phyloP scores from a whole-genome alignment of 2,329 filamentous ascomycete species.

The Capronia epimyces region DNA sequence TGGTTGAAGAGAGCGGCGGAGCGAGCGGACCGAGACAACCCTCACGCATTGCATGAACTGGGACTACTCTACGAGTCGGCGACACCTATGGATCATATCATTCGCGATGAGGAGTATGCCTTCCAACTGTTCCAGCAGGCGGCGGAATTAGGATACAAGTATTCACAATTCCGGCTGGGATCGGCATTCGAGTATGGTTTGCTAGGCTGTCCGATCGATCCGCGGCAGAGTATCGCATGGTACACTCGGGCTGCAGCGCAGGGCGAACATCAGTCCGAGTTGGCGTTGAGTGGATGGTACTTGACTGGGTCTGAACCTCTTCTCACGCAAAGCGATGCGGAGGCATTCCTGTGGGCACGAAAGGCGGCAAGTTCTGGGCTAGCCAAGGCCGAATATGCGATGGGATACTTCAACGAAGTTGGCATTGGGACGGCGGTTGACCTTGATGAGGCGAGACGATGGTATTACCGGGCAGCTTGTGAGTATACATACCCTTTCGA shows the following conservation, averaged over 20 bases:
- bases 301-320: slow-evolving; percentile 85
- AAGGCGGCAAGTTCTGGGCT: slow-evolving; percentile 85
- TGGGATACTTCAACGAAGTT: slow-evolving; percentile 85
- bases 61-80: slow-evolving; percentile 55
- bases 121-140: slow-evolving; percentile 77
- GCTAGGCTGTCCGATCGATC: slow-evolving; percentile 75
- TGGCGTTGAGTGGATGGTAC: slow-evolving; percentile 86
- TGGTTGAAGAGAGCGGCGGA: slow-evolving; percentile 95
- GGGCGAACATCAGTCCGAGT: slow-evolving; percentile 87
- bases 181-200: slow-evolving; percentile 85
- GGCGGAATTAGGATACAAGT: slow-evolving; percentile 86
- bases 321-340: slow-evolving; percentile 84
- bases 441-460: slow-evolving; percentile 90
- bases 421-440: slow-evolving; percentile 84
- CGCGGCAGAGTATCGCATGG: slow-evolving; percentile 82
- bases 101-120: slow-evolving; percentile 77
- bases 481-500: slow-evolving; percentile 44
- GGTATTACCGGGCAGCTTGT: slow-evolving; percentile 98
- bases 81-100: slow-evolving; percentile 62
- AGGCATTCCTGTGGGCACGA: slow-evolving; percentile 93
- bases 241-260: slow-evolving; percentile 87
- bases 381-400: slow-evolving; percentile 93
- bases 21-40: slow-evolving; percentile 79
- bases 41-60: slow-evolving; percentile 89
- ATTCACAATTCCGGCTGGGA: slow-evolving; percentile 84